Percentiles rank a stretch among this genome's conserved stretches.
phyloP scores from a whole-genome alignment of 345 rosid species.

The Euphorbia tirucalli region DNA sequence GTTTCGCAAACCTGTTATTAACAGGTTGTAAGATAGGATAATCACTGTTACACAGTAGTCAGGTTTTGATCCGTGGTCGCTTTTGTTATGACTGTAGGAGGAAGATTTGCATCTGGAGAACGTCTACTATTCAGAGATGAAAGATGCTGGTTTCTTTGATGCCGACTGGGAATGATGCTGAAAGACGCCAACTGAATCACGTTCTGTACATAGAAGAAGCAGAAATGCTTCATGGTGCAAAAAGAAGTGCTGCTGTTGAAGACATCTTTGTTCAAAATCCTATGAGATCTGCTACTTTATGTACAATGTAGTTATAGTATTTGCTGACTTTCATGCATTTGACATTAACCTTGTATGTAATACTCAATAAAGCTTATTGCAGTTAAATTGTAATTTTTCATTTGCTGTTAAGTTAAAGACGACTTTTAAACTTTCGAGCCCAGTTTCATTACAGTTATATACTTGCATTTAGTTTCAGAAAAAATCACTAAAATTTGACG shows the following conservation, averaged over 20 bases:
- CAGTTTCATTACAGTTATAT: no score
- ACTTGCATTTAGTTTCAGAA: no score
- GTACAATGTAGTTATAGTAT: not conserved
- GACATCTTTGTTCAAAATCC: not conserved
- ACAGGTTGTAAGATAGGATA: not conserved
- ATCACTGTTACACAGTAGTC: not conserved
- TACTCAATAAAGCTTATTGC: not conserved
- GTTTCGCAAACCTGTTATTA: not conserved
- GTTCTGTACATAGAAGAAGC: constrained; percentile 6
- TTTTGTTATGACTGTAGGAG: constrained; percentile 46
- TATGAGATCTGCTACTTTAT: not conserved
- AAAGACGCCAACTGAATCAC: not conserved
- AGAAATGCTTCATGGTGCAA: not conserved
- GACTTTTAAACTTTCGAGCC: no score
- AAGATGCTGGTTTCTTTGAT: constrained; percentile 91
- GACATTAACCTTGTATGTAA: not conserved
- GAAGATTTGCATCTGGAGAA: constrained; percentile 78
- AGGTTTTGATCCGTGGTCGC: not conserved
- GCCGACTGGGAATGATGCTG: constrained; percentile 72
- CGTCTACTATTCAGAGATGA: constrained; percentile 92
- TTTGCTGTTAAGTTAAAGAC: no score
- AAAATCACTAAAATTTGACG: no score
- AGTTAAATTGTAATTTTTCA: no score
- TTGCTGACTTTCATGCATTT: not conserved
- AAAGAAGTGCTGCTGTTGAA: not conserved